These are phyloP conservation scores for grape (Vitis vinifera) DNA, from an alignment of 164 flowering plant genomes.

Conservation along the genomic window DNA sequence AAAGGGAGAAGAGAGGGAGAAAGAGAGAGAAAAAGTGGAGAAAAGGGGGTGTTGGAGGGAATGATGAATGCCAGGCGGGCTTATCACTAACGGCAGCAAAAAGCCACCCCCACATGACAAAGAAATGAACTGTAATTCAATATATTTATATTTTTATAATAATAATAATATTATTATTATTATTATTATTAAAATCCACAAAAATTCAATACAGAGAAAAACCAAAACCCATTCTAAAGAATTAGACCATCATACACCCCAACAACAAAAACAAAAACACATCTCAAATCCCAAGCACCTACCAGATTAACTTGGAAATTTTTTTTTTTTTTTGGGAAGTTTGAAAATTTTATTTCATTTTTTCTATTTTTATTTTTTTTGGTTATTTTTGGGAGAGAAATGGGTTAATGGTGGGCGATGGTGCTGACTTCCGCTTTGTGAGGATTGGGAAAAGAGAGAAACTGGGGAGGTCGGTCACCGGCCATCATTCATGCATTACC, in stretches of 20 bases:
- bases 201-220: too few relatives aligned
- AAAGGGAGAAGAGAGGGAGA: conserved; percentile 8
- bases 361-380: too few relatives aligned
- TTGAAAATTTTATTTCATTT: too few relatives aligned
- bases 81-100: conserved; percentile 57
- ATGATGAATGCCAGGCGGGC: conserved; percentile 79
- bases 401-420: background rate
- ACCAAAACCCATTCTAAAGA: too few relatives aligned
- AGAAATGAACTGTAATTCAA: conserved; percentile 35
- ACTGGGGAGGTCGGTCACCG: conserved; percentile 30
- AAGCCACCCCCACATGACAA: conserved; percentile 11
- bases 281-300: too few relatives aligned
- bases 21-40: conserved; percentile 5
- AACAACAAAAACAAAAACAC: too few relatives aligned
- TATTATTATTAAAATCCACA: background rate
- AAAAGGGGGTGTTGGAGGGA: conserved; percentile 33
- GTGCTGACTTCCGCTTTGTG: conserved; percentile 20
- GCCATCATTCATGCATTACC: conserved; percentile 22
- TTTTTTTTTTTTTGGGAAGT: too few relatives aligned
- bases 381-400: too few relatives aligned
- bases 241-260: too few relatives aligned
- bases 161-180: background rate
- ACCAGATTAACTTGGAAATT: too few relatives aligned
- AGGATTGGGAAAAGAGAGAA: conserved; percentile 9
- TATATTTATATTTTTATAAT: background rate